Percentiles rank a stretch among this genome's conserved stretches.
phyloP scores from a whole-genome alignment of 495 filamentous ascomycete genomes.

The Friedmanniomyces simplex region DNA sequence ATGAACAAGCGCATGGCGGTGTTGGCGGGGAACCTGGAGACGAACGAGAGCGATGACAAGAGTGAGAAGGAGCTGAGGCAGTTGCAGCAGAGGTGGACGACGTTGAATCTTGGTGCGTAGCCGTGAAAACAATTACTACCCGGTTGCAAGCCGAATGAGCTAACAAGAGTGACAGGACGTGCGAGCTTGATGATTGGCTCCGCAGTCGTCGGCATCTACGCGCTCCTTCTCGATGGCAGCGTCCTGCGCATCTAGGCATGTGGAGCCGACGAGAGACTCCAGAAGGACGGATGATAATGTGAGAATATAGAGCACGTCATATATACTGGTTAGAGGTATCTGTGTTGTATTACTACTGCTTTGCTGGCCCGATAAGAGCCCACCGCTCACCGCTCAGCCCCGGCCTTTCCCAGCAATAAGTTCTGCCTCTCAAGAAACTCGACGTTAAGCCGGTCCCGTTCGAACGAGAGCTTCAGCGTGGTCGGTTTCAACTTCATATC shows the following conservation, averaged over 20 bases:
- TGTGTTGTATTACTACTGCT: too few relatives aligned
- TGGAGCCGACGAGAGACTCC: background rate
- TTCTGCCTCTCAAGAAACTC: too few relatives aligned
- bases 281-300: too few relatives aligned
- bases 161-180: conserved; percentile 6
- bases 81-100: conserved; percentile 15
- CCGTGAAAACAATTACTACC: too few relatives aligned
- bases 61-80: conserved; percentile 15
- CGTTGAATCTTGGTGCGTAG: conserved; percentile 15
- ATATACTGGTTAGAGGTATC: too few relatives aligned
- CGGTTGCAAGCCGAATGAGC: background rate
- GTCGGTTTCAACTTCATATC: too few relatives aligned
- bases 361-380: too few relatives aligned
- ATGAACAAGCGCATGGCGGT: conserved; percentile 16
- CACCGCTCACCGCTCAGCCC: too few relatives aligned
- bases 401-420: too few relatives aligned
- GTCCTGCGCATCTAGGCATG: background rate
- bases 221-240: background rate
- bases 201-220: conserved; percentile 11
- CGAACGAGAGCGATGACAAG: conserved; percentile 7
- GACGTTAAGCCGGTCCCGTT: too few relatives aligned
- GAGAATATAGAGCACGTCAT: too few relatives aligned
- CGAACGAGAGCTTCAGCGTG: too few relatives aligned
- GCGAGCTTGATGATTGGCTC: conserved; percentile 18
- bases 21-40: conserved; percentile 9